Evolutionary conservation across 2,329 filamentous ascomycete species (phyloP), one percentile per base, ranked within the genome.

Genomic region (Xylaria sp.): DNA sequence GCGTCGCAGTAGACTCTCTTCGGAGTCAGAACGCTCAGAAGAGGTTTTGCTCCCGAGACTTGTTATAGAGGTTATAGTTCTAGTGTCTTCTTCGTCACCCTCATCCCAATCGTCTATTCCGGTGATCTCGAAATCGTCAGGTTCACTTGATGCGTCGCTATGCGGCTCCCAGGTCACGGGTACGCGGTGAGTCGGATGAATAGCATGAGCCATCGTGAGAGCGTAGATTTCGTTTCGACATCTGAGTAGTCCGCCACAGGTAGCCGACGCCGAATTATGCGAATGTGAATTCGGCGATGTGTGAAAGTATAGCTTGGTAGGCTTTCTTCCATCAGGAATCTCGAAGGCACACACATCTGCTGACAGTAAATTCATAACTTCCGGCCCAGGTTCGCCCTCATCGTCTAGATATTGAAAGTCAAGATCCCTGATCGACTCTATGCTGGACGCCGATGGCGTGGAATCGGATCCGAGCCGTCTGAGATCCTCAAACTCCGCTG

Each of bases 101-200:
- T 68, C 68, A 30, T 69, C 66, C 63, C 65, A 70, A 6, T 66
- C 62, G 7, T 61, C 66, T 56, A 66, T 64, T 0, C 66, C 69
- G 0, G 69, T 70, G 36, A 70, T 64, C 51, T 70, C 69, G 42
- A 64, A 69, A 57, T 69, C 66, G 36, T 66, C 63, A 1, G 65
- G 64, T 17, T 59, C 24, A 30, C 57, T 69, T 51, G 58, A 55
- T 17, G 58, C 55, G 17, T 63, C 65, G 42, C 30, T 34, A n/a
- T 39, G n/a, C 1, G 48, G 12, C 30, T 56, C 39, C 4, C 6
- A 34, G 39, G 21, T 39, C 30, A 14, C 48, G n/a, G n/a, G 21
- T 21, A 30, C n/a, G 27, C 17, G 39, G n/a, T 21, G 47, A 65
- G 19, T 24, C 12, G 61, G 65, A 14, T 27, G 19, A 48, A 70